phyloP scores from a whole-genome alignment of 768 basidiomycete species.

The Austroboletus eburneus region DNA sequence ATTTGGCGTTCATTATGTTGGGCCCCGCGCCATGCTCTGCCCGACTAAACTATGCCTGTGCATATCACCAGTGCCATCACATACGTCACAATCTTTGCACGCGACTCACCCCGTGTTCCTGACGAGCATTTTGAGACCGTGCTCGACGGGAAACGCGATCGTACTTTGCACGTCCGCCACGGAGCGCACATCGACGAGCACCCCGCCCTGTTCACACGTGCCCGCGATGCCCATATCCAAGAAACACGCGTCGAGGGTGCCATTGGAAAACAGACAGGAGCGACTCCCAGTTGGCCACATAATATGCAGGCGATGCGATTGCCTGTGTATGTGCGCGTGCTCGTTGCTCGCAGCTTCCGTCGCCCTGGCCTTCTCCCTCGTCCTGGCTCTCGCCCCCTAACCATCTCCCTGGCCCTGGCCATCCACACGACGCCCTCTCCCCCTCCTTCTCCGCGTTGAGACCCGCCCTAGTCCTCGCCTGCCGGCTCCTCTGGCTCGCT shows the following conservation, averaged over 20 bases:
- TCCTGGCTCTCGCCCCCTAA: too few species aligned
- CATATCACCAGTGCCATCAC: not conserved
- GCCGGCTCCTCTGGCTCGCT: too few species aligned
- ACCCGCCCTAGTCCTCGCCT: too few species aligned
- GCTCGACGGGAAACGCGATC: conserved; percentile 17
- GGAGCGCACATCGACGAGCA: conserved; percentile 20
- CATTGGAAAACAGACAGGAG: conserved; percentile 38
- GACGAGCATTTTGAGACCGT: conserved; percentile 17
- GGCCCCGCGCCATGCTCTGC: conserved; percentile 38
- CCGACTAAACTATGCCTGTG: conserved; percentile 39
- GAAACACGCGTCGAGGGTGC: conserved; percentile 38
- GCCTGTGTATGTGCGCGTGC: too few species aligned
- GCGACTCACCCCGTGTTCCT: conserved; percentile 22
- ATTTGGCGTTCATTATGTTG: conserved; percentile 36
- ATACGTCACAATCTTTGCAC: not conserved
- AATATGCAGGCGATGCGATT: too few species aligned
- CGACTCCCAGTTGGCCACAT: conserved; percentile 32
- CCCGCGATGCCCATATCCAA: conserved; percentile 29
- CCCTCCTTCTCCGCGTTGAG: too few species aligned
- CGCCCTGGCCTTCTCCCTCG: too few species aligned
- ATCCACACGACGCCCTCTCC: too few species aligned
- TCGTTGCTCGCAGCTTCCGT: too few species aligned
- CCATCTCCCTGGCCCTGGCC: too few species aligned
- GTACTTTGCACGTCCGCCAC: conserved; percentile 18
- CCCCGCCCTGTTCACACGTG: conserved; percentile 18